Evolutionary conservation across 345 rosid species (phyloP), one percentile per base, ranked within the genome.

Genomic region (Hypericum perforatum): DNA sequence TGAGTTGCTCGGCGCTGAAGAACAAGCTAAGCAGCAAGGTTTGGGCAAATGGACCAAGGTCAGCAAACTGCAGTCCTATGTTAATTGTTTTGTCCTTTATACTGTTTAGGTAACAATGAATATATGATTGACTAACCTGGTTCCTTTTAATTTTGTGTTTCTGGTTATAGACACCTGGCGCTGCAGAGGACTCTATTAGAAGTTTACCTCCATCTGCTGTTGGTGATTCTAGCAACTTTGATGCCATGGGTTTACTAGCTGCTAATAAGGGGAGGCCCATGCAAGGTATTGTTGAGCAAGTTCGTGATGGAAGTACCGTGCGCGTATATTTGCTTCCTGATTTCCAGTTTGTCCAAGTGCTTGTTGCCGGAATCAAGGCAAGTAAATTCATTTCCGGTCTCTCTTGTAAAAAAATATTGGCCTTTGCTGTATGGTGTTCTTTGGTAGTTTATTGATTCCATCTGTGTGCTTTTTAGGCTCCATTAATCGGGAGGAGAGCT

Each of bases 291-390:
- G 97, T 90, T 41, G 97, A 90, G 83, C 96, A 90, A 68, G 89
- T 84, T 60, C 94, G 94, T 46, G 96, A 90, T 80, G 97, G 97
- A 49, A 90, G 96, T 59, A 82, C 87, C 32, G 63, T 90, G 29
- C 82, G 95, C 37, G 95, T 89, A 47, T 77, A 89, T 74, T 78
- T 94, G 81, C 97, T 94, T 68, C 99, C 99, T 32, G 92, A 82
- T 29, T 86, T 89, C 70, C 95, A 86, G 76, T 94, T 80, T 65
- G 97, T 94, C 54, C 95, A 84, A 74, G 99, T 94, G 11, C 84
- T 82, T 68, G 86, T 94, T 64, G 99, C 99, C 1, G 99, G 99
- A 71, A 72, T 86, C 54, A 97, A 94, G 97, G 99, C 89, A 62
- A 43, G 36, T 40, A 37, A 8, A 11, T 53, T 53, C 32, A 22